A percentile compares a stretch with the other conserved stretches of the same genome.
Conservation (phyloP, 169 alveolate genomes). For the Eimeria tenella region DNA sequence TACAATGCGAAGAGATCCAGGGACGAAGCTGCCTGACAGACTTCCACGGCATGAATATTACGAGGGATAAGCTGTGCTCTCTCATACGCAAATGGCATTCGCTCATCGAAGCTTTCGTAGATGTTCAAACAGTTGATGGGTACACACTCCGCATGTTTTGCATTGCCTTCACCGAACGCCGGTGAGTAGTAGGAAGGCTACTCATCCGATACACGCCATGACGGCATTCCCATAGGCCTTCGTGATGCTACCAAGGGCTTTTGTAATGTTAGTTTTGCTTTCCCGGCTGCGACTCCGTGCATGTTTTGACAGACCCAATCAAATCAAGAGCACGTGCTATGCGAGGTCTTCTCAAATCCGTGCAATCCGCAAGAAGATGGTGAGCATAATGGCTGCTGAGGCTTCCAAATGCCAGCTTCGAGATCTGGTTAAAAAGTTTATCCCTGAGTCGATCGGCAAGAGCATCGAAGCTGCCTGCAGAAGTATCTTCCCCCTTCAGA, state of each 20-base stretch:
- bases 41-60: slow-evolving; percentile 98
- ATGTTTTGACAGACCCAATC: slow-evolving; percentile 89
- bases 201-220: background rate
- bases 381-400: slow-evolving; percentile 96
- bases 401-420: slow-evolving; percentile 95
- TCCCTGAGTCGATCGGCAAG: slow-evolving; percentile 97
- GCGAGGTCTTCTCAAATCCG: slow-evolving; percentile 96
- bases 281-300: background rate
- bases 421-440: slow-evolving; percentile 96
- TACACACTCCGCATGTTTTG: slow-evolving; percentile 97
- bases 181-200: slow-evolving; percentile 49
- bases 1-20: slow-evolving; percentile 96
- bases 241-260: no score
- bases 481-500: slow-evolving; percentile 97
- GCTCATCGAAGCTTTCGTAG: slow-evolving; percentile 97
- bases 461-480: slow-evolving; percentile 97
- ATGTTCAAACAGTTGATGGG: slow-evolving; percentile 98
- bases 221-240: no score
- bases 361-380: slow-evolving; percentile 97
- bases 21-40: slow-evolving; percentile 94
- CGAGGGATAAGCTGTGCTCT: slow-evolving; percentile 98
- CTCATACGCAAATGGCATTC: slow-evolving; percentile 98
- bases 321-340: slow-evolving; percentile 97
- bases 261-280: no score
- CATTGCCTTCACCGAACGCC: slow-evolving; percentile 97